phyloP scores from a whole-genome alignment of 176 grass and related monocot species.

The Rhynchospora tenuis region DNA sequence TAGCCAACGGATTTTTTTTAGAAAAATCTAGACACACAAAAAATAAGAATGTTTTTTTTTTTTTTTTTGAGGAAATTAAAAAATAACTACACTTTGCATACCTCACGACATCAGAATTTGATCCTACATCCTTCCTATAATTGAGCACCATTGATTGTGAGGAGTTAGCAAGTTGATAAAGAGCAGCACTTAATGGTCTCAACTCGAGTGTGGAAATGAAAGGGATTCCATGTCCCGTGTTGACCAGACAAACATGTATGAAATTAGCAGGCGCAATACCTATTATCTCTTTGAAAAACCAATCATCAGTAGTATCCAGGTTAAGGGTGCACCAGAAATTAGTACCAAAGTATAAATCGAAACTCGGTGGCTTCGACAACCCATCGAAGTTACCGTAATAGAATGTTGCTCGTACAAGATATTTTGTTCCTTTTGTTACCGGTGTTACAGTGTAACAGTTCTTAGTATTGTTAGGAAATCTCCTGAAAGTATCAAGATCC shows the following conservation, averaged over 20 bases:
- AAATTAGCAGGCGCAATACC: neutral
- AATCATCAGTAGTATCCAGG: conserved; percentile 18
- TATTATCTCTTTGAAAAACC: conserved; percentile 3
- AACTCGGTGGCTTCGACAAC: neutral
- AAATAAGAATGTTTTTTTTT: neutral
- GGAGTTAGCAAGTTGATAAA: neutral
- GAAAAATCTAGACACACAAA: neutral
- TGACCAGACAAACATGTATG: conserved; percentile 15
- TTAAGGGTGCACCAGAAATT: conserved; percentile 10
- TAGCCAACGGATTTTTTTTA: too few species aligned
- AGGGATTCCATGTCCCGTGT: neutral
- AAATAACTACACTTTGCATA: neutral
- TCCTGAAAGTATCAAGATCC: neutral
- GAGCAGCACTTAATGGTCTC: neutral
- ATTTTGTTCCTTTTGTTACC: neutral
- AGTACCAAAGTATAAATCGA: conserved; percentile 3
- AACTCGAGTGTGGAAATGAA: conserved; percentile 15
- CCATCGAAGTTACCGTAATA: conserved; percentile 4
- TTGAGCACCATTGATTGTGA: neutral
- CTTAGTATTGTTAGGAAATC: conserved; percentile 1
- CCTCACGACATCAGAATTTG: neutral
- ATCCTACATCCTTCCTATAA: neutral
- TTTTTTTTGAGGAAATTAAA: neutral
- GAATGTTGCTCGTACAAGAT: conserved; percentile 10
- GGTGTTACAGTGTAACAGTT: conserved; percentile 12